phyloP scores from a whole-genome alignment of 2,329 filamentous ascomycete species.

The Cadophora sp. region DNA sequence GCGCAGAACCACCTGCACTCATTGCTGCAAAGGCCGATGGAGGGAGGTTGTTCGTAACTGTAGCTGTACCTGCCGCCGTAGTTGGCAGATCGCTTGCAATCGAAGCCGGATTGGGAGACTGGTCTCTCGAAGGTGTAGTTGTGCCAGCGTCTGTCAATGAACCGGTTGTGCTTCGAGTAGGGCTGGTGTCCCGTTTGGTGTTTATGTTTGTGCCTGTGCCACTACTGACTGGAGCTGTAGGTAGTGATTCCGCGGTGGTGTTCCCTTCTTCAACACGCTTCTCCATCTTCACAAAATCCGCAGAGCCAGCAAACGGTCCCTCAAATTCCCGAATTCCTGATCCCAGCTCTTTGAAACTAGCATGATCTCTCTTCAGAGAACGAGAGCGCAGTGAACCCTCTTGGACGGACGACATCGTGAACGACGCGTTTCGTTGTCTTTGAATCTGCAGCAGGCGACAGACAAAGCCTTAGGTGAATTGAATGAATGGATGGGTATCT shows the following conservation, averaged over 20 bases:
- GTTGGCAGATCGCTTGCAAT: background rate
- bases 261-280: constrained; percentile 5
- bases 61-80: background rate
- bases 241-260: background rate
- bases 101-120: background rate
- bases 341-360: constrained; percentile 29
- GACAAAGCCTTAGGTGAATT: background rate
- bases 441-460: background rate
- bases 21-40: constrained; percentile 37
- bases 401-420: constrained; percentile 27
- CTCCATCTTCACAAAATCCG: constrained; percentile 18
- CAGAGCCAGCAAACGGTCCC: constrained; percentile 26
- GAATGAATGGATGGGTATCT: background rate
- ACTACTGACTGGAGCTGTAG: constrained; percentile 27
- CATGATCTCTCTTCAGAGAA: constrained; percentile 34
- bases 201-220: background rate
- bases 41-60: background rate
- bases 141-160: constrained; percentile 36
- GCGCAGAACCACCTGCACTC: constrained; percentile 25
- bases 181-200: constrained; percentile 28
- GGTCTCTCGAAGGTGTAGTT: constrained; percentile 30
- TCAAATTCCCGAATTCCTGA: constrained; percentile 24
- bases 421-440: constrained; percentile 2
- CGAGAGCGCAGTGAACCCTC: constrained; percentile 7
- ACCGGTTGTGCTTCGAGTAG: constrained; percentile 33